Conservation (phyloP, 2,329 filamentous ascomycete species). For the Colletotrichum trifolii region DNA sequence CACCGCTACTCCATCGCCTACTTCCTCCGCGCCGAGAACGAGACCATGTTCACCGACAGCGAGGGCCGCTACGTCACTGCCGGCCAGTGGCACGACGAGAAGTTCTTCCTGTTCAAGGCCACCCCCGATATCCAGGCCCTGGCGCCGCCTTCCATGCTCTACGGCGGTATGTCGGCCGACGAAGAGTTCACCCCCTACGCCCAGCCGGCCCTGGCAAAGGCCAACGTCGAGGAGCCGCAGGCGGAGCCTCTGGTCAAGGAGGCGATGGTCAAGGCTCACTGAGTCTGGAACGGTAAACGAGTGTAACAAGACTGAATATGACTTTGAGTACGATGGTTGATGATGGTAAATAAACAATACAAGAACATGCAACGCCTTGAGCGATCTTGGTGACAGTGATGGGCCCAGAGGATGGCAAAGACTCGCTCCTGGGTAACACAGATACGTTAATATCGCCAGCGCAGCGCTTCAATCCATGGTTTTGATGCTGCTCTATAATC, state of each 20-base stretch:
- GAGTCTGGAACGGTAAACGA: not conserved
- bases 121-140: constrained; percentile 50
- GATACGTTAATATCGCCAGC: too few species aligned
- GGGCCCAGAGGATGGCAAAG: too few species aligned
- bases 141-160: constrained; percentile 59
- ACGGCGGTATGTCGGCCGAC: constrained; percentile 57
- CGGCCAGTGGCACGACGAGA: constrained; percentile 65
- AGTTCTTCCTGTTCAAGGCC: constrained; percentile 43
- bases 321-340: too few species aligned
- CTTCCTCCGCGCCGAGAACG: constrained; percentile 67
- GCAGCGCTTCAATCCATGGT: too few species aligned
- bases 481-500: too few species aligned
- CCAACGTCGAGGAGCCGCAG: constrained; percentile 25
- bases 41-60: constrained; percentile 65
- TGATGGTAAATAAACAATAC: not conserved
- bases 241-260: constrained; percentile 27
- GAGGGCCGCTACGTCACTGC: constrained; percentile 65
- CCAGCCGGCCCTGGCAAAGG: constrained; percentile 26
- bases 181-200: constrained; percentile 33
- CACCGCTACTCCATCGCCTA: constrained; percentile 67
- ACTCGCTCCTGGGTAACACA: too few species aligned
- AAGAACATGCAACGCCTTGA: not conserved
- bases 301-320: not conserved
- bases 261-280: constrained; percentile 29
- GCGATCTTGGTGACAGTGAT: too few species aligned